Evolutionary conservation across 768 basidiomycete genomes (phyloP), one percentile per base, ranked within the genome.

Genomic region (Amanita exitialis): DNA sequence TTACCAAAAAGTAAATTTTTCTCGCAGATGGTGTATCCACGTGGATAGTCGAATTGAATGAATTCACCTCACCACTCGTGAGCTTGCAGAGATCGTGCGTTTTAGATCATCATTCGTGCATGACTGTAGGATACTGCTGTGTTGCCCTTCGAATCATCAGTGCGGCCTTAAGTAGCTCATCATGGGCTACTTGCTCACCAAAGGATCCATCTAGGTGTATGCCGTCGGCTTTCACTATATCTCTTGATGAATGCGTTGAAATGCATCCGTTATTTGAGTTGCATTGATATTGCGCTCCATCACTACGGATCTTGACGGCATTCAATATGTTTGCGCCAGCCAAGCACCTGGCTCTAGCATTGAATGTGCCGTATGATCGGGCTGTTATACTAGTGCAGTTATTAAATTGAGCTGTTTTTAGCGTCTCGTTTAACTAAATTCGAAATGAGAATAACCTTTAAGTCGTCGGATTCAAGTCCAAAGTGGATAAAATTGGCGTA

Each of bases 301-400:
- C 78, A 10, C 82, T 76, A 10, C 79, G 78, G 44, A 83, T 75
- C 56, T 74, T 77, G 16, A 80, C 79, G 34, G 86, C 72, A 59
- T 86, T 82, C 44, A 85, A 64, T 0, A 74, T 70, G 57, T 86
- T 85, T 4, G 84, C 83, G 10, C 84, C 84, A 27, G 79, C 78
- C 20, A 83, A 60, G 36, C 66, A 72, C 13, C 76, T 72, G 1
- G 75, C 59, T 23, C 73, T 71, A 56, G 73, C 63, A 44, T 65
- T 66, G 53, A 81, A 76, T 4, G 72, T 64, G 4, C 61, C 69
- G 54, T 78, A 84, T 3, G 79, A 66, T 13, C 83, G 74, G 4
- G 59, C 59, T 1, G 75, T 75, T 47, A 83, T 80, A 42, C 64
- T 58, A 7, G 67, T 69, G 56, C 82, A 84, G 52, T 72, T 72